A percentile compares a stretch with the other conserved stretches of the same genome.
Evolutionary conservation across 2,329 filamentous ascomycete genomes (phyloP).

Genomic region (Sporothrix euskadiensis): DNA sequence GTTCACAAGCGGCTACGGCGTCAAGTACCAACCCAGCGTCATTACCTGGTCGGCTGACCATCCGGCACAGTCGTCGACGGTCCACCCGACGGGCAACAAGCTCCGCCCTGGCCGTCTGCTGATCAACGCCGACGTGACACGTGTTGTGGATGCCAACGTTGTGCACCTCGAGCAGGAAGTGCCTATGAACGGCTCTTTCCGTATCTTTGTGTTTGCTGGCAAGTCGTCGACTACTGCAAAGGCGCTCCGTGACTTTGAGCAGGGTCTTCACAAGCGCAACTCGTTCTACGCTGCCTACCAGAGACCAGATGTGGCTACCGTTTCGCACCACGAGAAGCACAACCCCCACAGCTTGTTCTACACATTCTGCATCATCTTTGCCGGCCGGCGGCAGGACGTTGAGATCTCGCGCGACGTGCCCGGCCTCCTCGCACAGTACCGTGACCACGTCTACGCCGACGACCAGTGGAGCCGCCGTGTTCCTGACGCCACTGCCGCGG

Average conservation of each 20-base stretch:
- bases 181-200: slow-evolving; percentile 83
- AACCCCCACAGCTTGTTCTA: slow-evolving; percentile 84
- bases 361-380: slow-evolving; percentile 75
- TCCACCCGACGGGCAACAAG: slow-evolving; percentile 65
- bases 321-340: slow-evolving; percentile 76
- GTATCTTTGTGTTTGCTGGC: slow-evolving; percentile 84
- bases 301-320: slow-evolving; percentile 59
- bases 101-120: slow-evolving; percentile 74
- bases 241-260: slow-evolving; percentile 70
- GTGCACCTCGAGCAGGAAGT: slow-evolving; percentile 90
- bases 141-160: slow-evolving; percentile 84
- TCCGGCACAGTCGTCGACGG: slow-evolving; percentile 67
- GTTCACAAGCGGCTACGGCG: slow-evolving; percentile 90
- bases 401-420: slow-evolving; percentile 74
- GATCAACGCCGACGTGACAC: slow-evolving; percentile 76
- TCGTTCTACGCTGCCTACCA: slow-evolving; percentile 73
- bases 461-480: slow-evolving; percentile 73
- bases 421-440: slow-evolving; percentile 69
- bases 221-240: slow-evolving; percentile 57
- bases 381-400: slow-evolving; percentile 64
- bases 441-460: slow-evolving; percentile 82
- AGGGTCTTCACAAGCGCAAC: slow-evolving; percentile 61
- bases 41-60: slow-evolving; percentile 82
- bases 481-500: slow-evolving; percentile 68
- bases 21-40: slow-evolving; percentile 77